Conservation (phyloP, 2,329 filamentous ascomycete species). For the Penicillium sclerotigenum region DNA sequence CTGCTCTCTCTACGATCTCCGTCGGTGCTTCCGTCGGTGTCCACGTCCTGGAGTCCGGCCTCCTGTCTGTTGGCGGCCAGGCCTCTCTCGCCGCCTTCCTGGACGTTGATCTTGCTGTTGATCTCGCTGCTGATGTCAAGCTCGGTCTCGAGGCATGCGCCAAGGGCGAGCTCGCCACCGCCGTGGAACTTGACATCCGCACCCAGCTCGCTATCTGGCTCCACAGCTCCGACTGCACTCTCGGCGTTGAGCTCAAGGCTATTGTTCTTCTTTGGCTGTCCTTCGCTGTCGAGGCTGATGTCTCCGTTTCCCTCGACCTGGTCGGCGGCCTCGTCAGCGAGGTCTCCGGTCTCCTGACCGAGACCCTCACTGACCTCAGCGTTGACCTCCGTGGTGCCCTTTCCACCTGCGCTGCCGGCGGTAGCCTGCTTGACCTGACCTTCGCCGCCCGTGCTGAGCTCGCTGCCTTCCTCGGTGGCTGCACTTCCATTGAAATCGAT, state of each 20-base stretch:
- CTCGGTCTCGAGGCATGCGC: constrained; percentile 29
- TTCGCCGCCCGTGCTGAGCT: constrained; percentile 35
- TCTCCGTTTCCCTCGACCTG: constrained; percentile 30
- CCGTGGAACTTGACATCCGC: constrained; percentile 29
- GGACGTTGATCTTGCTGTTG: constrained; percentile 24
- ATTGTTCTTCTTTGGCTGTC: constrained; percentile 38
- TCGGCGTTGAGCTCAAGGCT: constrained; percentile 38
- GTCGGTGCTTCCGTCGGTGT: constrained; percentile 33
- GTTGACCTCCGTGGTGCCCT: constrained; percentile 33
- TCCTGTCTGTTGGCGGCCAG: constrained; percentile 28
- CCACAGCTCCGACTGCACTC: constrained; percentile 29
- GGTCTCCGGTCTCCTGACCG: constrained; percentile 31
- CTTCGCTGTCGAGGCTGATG: constrained; percentile 28
- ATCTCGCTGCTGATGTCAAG: constrained; percentile 30
- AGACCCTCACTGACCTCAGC: constrained; percentile 27
- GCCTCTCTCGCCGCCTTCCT: constrained; percentile 36
- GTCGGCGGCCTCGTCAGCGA: constrained; percentile 27
- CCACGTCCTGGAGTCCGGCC: constrained; percentile 30
- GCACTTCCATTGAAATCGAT: constrained; percentile 21
- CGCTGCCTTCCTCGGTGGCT: constrained; percentile 36
- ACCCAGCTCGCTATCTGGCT: constrained; percentile 35
- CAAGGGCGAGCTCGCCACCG: constrained; percentile 29
- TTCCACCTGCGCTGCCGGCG: constrained; percentile 30
- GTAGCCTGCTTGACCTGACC: constrained; percentile 33
- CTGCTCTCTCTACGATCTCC: constrained; percentile 32